Percentiles rank a stretch among this genome's conserved stretches.
Conservation (phyloP, 1,284 basidiomycete genomes). For the Cystobasidiaceae sp. region DNA sequence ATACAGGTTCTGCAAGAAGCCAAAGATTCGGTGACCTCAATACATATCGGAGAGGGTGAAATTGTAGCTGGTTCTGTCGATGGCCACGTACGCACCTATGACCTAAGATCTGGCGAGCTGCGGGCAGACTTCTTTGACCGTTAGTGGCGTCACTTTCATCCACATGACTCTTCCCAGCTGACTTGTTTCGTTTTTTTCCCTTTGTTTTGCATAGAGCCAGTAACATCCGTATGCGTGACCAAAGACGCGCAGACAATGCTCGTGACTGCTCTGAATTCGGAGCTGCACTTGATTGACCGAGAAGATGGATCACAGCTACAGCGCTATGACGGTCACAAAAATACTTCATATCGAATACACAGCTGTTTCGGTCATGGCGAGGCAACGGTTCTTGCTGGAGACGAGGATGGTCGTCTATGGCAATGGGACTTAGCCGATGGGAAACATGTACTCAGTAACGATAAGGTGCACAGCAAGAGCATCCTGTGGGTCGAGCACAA, state of each 20-base stretch:
- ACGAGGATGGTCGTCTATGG: slow-evolving; percentile 82
- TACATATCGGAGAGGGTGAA: slow-evolving; percentile 57
- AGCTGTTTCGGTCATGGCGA: slow-evolving; percentile 80
- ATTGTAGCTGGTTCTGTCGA: slow-evolving; percentile 77
- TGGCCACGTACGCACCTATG: slow-evolving; percentile 84
- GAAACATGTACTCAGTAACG: slow-evolving; percentile 44
- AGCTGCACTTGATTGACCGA: slow-evolving; percentile 78
- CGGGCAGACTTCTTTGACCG: slow-evolving; percentile 82
- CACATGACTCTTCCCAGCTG: background rate
- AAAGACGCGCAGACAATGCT: slow-evolving; percentile 70
- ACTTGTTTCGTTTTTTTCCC: background rate
- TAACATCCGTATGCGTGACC: slow-evolving; percentile 72
- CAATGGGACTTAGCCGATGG: slow-evolving; percentile 89
- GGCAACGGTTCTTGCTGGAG: slow-evolving; percentile 74
- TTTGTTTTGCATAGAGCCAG: slow-evolving; percentile 59
- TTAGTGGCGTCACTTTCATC: slow-evolving; percentile 52
- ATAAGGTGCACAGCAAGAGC: slow-evolving; percentile 54
- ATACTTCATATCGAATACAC: slow-evolving; percentile 69
- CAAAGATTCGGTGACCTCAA: slow-evolving; percentile 76
- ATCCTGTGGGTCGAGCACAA: slow-evolving; percentile 88
- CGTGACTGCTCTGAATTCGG: slow-evolving; percentile 74
- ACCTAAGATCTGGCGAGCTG: slow-evolving; percentile 83
- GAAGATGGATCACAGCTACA: slow-evolving; percentile 78
- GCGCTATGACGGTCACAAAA: slow-evolving; percentile 70
- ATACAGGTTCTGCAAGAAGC: slow-evolving; percentile 91